Evolutionary conservation across 306 rosid species (phyloP).

Genomic region (Cucurbita ficifolia): DNA sequence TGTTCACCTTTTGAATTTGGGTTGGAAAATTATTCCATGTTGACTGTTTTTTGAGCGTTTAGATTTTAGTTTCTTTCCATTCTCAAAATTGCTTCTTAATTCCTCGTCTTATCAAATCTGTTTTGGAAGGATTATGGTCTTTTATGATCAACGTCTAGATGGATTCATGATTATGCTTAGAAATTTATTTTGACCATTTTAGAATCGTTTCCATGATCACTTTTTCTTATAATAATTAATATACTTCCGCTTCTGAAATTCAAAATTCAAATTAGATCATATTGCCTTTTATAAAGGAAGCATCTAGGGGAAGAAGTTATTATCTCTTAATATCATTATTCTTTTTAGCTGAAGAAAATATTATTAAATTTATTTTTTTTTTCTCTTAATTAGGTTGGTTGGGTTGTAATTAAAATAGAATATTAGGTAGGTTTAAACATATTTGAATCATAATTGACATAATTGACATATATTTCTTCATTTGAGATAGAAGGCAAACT

Average conservation of each 20-base stretch:
- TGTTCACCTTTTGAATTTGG: neutral
- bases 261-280: neutral
- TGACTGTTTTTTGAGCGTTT: neutral
- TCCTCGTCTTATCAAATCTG: neutral
- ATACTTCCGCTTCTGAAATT: neutral
- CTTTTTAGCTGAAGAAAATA: neutral
- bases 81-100: neutral
- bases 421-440: no score
- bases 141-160: neutral
- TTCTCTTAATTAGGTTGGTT: neutral
- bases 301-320: neutral
- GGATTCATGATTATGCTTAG: neutral
- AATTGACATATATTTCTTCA: no score
- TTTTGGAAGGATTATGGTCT: neutral
- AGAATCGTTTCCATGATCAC: neutral
- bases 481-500: no score
- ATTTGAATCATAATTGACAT: no score
- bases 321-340: neutral
- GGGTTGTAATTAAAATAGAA: neutral
- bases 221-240: neutral
- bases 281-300: neutral
- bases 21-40: neutral
- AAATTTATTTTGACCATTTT: neutral
- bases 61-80: neutral
- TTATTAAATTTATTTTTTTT: neutral